phyloP scores from a whole-genome alignment of 2,329 filamentous ascomycete genomes.

The Kalaharituber pfeilii region DNA sequence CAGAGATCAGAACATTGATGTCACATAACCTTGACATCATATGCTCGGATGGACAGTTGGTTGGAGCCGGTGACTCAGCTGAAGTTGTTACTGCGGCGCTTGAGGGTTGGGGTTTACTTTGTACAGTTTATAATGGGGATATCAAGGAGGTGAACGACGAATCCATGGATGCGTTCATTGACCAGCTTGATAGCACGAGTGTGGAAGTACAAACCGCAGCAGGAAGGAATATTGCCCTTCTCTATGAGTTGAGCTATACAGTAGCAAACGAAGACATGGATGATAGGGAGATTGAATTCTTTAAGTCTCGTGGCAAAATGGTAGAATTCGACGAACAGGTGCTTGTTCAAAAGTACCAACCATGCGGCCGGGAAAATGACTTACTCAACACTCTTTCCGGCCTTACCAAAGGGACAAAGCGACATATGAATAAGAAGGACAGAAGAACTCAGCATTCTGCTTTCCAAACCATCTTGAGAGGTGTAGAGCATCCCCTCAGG shows the following conservation, averaged over 20 bases:
- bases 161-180: conserved; percentile 63
- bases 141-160: conserved; percentile 51
- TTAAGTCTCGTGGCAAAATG: conserved; percentile 17
- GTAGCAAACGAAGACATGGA: conserved; percentile 33
- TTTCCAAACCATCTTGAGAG: conserved; percentile 48
- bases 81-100: conserved; percentile 57
- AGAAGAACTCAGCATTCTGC: conserved; percentile 47
- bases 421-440: conserved; percentile 47
- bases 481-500: conserved; percentile 41
- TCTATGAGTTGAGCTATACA: conserved; percentile 52
- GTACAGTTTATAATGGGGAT: conserved; percentile 53
- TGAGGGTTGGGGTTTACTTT: conserved; percentile 63
- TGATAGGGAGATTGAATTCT: conserved; percentile 29
- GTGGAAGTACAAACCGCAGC: conserved; percentile 58
- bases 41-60: conserved; percentile 56
- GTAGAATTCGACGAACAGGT: conserved; percentile 23
- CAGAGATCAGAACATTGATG: conserved; percentile 53
- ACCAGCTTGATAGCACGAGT: conserved; percentile 64
- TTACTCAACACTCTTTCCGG: conserved; percentile 41
- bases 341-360: conserved; percentile 45
- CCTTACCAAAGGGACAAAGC: conserved; percentile 43
- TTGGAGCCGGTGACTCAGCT: conserved; percentile 54
- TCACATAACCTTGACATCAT: conserved; percentile 60
- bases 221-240: conserved; percentile 61
- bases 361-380: conserved; percentile 46